phyloP scores from a whole-genome alignment of 2,329 filamentous ascomycete species.

The Didymella pomorum region DNA sequence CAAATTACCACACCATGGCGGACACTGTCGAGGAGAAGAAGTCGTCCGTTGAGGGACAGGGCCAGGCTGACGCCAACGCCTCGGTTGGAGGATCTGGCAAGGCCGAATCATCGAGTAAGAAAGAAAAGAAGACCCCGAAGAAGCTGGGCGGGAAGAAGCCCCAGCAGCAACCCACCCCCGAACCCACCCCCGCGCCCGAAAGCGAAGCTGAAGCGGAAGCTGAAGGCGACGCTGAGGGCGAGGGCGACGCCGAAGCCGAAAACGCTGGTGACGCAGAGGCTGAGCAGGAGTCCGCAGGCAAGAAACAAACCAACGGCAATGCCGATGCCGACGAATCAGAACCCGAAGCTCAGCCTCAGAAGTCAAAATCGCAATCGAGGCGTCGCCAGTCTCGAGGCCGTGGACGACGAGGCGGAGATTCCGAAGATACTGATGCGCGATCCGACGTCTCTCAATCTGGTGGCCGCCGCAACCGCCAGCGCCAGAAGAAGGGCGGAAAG shows the following conservation, averaged over 20 bases:
- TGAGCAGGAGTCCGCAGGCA: slow-evolving; percentile 53
- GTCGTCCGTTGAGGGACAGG: slow-evolving; percentile 48
- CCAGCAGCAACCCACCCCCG: slow-evolving; percentile 56
- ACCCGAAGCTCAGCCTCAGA: slow-evolving; percentile 53
- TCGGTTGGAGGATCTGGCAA: slow-evolving; percentile 48
- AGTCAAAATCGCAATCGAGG: slow-evolving; percentile 54
- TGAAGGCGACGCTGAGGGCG: slow-evolving; percentile 33
- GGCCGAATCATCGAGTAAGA: slow-evolving; percentile 54
- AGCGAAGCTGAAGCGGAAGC: slow-evolving; percentile 50
- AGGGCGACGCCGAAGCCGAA: slow-evolving; percentile 18
- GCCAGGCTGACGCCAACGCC: slow-evolving; percentile 49
- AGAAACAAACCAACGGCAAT: slow-evolving; percentile 45
- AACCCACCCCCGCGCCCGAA: slow-evolving; percentile 56
- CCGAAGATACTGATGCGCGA: slow-evolving; percentile 64
- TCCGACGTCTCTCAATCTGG: slow-evolving; percentile 62
- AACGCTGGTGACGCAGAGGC: slow-evolving; percentile 42
- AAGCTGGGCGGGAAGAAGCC: slow-evolving; percentile 58
- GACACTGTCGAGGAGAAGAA: slow-evolving; percentile 51
- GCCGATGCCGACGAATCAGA: slow-evolving; percentile 55
- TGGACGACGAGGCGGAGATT: slow-evolving; percentile 56
- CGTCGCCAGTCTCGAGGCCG: slow-evolving; percentile 61
- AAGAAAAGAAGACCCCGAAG: slow-evolving; percentile 59
- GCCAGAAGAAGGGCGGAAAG: slow-evolving; percentile 57
- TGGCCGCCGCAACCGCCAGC: slow-evolving; percentile 65
- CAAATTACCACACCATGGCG: slow-evolving; percentile 44